These are phyloP conservation scores for Saturnispora mendoncae DNA, from an alignment of 805 yeast species.

Conservation along the genomic window DNA sequence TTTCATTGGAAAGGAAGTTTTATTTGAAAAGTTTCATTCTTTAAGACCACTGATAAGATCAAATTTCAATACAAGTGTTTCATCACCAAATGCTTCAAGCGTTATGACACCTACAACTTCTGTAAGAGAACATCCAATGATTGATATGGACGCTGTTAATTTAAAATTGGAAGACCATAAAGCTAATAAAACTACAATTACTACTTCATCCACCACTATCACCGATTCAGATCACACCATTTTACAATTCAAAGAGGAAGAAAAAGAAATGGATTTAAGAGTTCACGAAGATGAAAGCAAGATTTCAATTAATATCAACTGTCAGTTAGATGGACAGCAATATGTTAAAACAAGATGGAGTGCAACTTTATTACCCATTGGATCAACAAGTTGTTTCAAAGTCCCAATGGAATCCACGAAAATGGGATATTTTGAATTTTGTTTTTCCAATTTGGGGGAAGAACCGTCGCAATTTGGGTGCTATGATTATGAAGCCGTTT, in stretches of 20 bases:
- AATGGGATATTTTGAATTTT: slow-evolving; percentile 1
- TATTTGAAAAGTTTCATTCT: not conserved
- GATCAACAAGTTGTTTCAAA: not conserved
- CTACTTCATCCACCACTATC: too few relatives aligned
- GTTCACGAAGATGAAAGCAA: slow-evolving; percentile 21
- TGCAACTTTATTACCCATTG: not conserved
- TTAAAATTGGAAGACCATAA: not conserved
- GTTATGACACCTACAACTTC: not conserved
- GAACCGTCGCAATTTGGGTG: slow-evolving; percentile 22
- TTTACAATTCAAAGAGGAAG: not conserved
- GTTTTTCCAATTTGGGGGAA: slow-evolving; percentile 6
- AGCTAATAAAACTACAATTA: not conserved
- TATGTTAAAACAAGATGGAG: not conserved
- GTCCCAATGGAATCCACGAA: not conserved
- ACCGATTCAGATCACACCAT: too few relatives aligned
- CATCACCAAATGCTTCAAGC: slow-evolving; percentile 18
- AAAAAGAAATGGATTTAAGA: slow-evolving; percentile 5
- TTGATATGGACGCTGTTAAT: not conserved
- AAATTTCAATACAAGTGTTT: slow-evolving; percentile 7
- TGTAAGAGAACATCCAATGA: not conserved
- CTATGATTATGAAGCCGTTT: slow-evolving; percentile 21
- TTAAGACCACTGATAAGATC: not conserved
- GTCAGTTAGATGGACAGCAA: not conserved
- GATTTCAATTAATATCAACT: slow-evolving; percentile 5
- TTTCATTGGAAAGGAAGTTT: not conserved